Evolutionary conservation across 2,329 filamentous ascomycete genomes (phyloP), one percentile per base, ranked within the genome.

Genomic region (Curvularia sp.): DNA sequence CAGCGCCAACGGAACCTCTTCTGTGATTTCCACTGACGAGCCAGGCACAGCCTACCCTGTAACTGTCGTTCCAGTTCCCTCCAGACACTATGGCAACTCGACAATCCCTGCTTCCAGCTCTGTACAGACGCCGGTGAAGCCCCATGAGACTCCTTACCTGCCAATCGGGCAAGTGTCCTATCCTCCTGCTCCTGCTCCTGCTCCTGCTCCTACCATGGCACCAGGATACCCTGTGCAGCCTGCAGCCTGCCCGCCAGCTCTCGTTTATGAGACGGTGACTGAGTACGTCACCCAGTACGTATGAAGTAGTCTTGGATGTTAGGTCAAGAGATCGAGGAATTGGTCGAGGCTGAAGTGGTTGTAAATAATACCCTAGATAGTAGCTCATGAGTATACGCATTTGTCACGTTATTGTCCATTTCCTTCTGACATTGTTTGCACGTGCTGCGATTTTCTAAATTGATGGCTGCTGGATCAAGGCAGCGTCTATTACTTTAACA

Each of bases 101-200:
- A 57, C 55, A 9, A 42, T 57, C 13, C 28, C 43, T n/a, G 36
- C 21, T 3, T 36, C 42, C 25, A 46, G 36, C 36, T 42, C 34
- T 30, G 12, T 36, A 15, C 48, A 42, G 27, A 36, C 36, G 13
- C 28, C 55, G 8, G 27, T 41, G 2, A 53, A 57, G 49, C 49
- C 55, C n/a, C 12, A 46, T 12, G 43, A 57, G 49, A 57, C 55
- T 27, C 38, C 49, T 23, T 53, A 27, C 21, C 49, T 57, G 13
- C 55, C 55, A 18, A 10, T 19, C 32, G 43, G 34, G 27, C 12
- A 41, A 27, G 41, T 13, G 19, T 27, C 41, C 15, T 23, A 43
- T 43, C 41, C 39, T 13, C 2, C 12, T 42, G 19, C 21, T 25
- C 32, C 23, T 12, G 42, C 21, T 25, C 32, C 23, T 12, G 42